These are phyloP conservation scores for Russula abietina DNA, from an alignment of 768 basidiomycete species.

Conservation along the genomic window DNA sequence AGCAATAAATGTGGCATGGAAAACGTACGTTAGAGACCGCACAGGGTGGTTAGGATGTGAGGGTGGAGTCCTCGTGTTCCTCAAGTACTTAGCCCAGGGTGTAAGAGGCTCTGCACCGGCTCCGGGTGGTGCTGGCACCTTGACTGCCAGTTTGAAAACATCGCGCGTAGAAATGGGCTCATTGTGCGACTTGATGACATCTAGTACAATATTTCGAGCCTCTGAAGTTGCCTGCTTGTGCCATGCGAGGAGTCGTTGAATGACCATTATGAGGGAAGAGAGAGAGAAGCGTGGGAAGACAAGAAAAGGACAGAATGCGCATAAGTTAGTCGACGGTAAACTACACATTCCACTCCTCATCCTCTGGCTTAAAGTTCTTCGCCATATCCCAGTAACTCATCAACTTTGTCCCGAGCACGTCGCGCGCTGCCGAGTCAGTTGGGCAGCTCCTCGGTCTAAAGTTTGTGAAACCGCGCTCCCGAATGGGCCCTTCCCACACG, in stretches of 20 bases:
- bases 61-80: constrained; percentile 36
- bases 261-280: constrained; percentile 4
- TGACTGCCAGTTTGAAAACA: constrained; percentile 28
- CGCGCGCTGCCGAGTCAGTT: constrained; percentile 80
- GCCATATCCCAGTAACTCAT: constrained; percentile 93
- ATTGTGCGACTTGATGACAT: constrained; percentile 23
- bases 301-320: neutral
- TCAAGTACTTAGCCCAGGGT: constrained; percentile 15
- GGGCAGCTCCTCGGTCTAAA: constrained; percentile 82
- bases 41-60: constrained; percentile 44
- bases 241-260: constrained; percentile 3
- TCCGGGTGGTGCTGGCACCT: constrained; percentile 18
- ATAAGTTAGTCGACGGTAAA: neutral
- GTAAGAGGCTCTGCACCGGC: neutral
- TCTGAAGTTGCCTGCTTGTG: constrained; percentile 16
- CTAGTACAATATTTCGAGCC: constrained; percentile 28
- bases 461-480: constrained; percentile 71
- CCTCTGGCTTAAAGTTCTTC: constrained; percentile 83
- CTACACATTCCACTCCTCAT: constrained; percentile 50
- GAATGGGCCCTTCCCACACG: constrained; percentile 88
- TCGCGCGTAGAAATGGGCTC: constrained; percentile 29
- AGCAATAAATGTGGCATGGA: neutral
- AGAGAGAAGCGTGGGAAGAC: constrained; percentile 1
- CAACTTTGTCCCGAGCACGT: constrained; percentile 76
- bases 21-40: constrained; percentile 47